These are phyloP conservation scores for Helicosporidium sp. DNA, from an alignment of 139 green algal genomes.

Conservation along the genomic window DNA sequence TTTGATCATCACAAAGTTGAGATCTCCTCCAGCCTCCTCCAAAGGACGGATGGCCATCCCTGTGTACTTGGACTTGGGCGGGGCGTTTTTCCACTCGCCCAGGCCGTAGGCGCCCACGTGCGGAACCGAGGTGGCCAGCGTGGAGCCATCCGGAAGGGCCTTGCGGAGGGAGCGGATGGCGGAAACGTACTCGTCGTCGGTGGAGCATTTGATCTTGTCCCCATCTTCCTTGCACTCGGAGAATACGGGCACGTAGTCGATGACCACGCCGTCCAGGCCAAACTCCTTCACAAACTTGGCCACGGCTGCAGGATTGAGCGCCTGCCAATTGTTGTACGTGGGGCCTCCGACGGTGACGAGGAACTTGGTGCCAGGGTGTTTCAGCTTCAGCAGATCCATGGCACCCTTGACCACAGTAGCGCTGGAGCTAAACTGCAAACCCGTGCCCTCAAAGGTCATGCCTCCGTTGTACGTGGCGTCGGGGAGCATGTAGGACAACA, in stretches of 20 bases:
- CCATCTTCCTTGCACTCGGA: no score
- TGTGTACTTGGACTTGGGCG: conserved; percentile 7
- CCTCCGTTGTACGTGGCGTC: conserved; percentile 23
- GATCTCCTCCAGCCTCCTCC: conserved; percentile 5
- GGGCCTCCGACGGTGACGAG: conserved; percentile 16
- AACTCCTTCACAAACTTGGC: conserved; percentile 20
- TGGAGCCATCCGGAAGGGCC: conserved; percentile 12
- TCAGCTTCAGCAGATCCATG: conserved; percentile 17
- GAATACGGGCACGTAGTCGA: conserved; percentile 22
- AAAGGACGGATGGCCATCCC: conserved; percentile 24
- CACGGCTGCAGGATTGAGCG: conserved; percentile 11
- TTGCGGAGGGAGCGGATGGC: conserved; percentile 7
- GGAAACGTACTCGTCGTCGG: conserved; percentile 13
- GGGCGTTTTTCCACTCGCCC: conserved; percentile 3
- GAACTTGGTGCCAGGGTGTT: conserved; percentile 22
- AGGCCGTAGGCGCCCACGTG: conserved; percentile 26
- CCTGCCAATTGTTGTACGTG: conserved; percentile 18
- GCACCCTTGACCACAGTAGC: conserved; percentile 14
- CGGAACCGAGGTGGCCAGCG: conserved; percentile 17
- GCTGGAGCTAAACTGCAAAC: conserved; percentile 16
- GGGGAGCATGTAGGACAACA: no score
- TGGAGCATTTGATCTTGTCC: conserved; percentile 15
- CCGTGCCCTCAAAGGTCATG: conserved; percentile 12
- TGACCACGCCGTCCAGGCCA: conserved; percentile 21
- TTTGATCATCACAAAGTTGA: conserved; percentile 28